Conservation (phyloP, 2,329 filamentous ascomycete species). For the Seiridium unicorne region DNA sequence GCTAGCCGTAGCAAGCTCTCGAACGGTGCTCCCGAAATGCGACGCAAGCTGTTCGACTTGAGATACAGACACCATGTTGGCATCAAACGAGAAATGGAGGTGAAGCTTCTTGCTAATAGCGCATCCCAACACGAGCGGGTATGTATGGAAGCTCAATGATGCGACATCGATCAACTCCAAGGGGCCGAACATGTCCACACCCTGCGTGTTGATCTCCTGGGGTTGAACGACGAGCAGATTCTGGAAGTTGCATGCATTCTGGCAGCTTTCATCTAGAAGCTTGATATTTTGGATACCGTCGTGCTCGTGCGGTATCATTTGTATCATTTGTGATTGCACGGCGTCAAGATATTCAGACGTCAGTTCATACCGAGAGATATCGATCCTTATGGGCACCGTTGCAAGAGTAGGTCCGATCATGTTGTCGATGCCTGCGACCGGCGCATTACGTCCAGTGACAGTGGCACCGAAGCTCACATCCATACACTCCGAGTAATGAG, state of each 20-base stretch:
- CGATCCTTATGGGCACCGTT: conserved; percentile 37
- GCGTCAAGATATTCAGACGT: not conserved
- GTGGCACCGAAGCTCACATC: not conserved
- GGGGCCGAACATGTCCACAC: too few species aligned
- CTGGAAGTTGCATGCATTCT: conserved; percentile 1
- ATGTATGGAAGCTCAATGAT: too few species aligned
- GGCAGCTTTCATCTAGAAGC: not conserved
- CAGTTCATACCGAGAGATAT: not conserved
- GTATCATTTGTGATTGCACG: not conserved
- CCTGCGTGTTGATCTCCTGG: too few species aligned
- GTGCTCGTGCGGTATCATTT: conserved; percentile 4
- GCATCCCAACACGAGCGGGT: too few species aligned
- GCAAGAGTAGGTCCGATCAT: conserved; percentile 31
- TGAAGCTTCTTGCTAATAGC: too few species aligned
- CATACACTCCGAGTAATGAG: not conserved
- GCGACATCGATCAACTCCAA: too few species aligned
- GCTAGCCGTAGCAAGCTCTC: too few species aligned
- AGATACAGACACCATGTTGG: too few species aligned
- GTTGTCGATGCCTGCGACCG: conserved; percentile 11
- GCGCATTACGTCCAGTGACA: conserved; percentile 15
- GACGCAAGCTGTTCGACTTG: too few species aligned
- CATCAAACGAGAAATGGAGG: too few species aligned
- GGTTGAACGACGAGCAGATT: conserved; percentile 7
- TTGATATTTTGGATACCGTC: conserved; percentile 5
- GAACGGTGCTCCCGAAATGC: too few species aligned